phyloP scores from a whole-genome alignment of 2,329 filamentous ascomycete species.

The Verticillium isaacii region DNA sequence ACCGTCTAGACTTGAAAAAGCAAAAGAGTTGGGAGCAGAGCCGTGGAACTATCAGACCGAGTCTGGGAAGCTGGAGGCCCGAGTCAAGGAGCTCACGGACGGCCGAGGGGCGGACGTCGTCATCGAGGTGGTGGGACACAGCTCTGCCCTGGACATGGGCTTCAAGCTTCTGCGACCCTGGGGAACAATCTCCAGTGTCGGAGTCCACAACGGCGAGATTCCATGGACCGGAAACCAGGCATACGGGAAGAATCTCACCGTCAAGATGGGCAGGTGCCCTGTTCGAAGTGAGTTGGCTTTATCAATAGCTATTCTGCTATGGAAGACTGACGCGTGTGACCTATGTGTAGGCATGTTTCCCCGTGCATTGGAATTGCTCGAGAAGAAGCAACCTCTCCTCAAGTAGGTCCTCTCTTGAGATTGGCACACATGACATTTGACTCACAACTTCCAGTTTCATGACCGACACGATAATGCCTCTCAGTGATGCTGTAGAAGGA shows the following conservation, averaged over 20 bases:
- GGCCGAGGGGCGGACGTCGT: slow-evolving; percentile 83
- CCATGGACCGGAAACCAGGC: slow-evolving; percentile 63
- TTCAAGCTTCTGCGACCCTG: slow-evolving; percentile 72
- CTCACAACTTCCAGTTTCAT: slow-evolving; percentile 54
- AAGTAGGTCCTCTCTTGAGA: not conserved
- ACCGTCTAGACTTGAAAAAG: slow-evolving; percentile 67
- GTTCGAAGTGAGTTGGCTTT: slow-evolving; percentile 46
- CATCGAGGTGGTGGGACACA: slow-evolving; percentile 72
- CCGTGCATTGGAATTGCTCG: slow-evolving; percentile 58
- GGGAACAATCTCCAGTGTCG: slow-evolving; percentile 70
- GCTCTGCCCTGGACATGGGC: slow-evolving; percentile 62
- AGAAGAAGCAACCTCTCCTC: slow-evolving; percentile 54
- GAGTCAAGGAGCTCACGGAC: slow-evolving; percentile 69
- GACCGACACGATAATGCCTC: slow-evolving; percentile 70
- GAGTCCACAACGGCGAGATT: slow-evolving; percentile 71
- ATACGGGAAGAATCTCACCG: slow-evolving; percentile 64
- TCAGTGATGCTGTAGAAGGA: slow-evolving; percentile 60
- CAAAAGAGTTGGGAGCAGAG: slow-evolving; percentile 71
- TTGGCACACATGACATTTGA: not conserved
- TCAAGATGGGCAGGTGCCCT: slow-evolving; percentile 75
- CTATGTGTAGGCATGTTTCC: slow-evolving; percentile 42
- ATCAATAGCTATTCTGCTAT: not conserved
- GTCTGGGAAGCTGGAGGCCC: slow-evolving; percentile 57
- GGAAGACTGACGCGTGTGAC: not conserved
- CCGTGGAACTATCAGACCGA: slow-evolving; percentile 74